A percentile compares a stretch with the other conserved stretches of the same genome.
Evolutionary conservation across 2,329 filamentous ascomycete species (phyloP).

Genomic region (Diplodia scrobiculata): DNA sequence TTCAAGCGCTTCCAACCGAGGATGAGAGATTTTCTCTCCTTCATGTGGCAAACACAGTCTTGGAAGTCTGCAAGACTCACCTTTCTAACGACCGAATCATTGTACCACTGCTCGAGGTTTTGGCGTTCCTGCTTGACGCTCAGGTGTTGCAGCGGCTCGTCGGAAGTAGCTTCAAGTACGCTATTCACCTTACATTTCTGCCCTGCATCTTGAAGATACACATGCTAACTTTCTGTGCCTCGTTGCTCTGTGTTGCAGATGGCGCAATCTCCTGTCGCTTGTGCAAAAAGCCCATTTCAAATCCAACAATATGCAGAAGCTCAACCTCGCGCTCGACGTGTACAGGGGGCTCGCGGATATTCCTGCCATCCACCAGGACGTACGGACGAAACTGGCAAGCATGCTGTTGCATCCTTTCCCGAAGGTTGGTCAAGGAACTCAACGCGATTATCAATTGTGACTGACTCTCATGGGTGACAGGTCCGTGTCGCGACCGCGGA

Average conservation of each 20-base stretch:
- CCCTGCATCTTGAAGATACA: neutral
- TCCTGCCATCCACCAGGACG: conserved; percentile 56
- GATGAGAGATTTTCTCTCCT: conserved; percentile 34
- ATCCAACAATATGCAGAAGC: conserved; percentile 76
- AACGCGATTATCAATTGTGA: neutral
- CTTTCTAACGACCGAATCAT: conserved; percentile 66
- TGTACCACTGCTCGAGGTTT: conserved; percentile 73
- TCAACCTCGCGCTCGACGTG: conserved; percentile 76
- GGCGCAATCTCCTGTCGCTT: conserved; percentile 65
- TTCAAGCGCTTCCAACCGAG: conserved; percentile 38
- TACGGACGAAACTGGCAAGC: conserved; percentile 68
- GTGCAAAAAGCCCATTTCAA: conserved; percentile 82
- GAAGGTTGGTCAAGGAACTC: neutral
- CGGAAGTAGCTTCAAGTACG: conserved; percentile 58
- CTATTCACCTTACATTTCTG: neutral
- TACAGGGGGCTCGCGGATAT: conserved; percentile 67
- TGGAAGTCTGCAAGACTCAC: conserved; percentile 38
- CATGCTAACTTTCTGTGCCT: neutral
- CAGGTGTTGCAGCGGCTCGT: conserved; percentile 47
- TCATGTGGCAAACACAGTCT: conserved; percentile 36
- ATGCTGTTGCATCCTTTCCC: conserved; percentile 83
- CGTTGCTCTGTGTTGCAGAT: conserved; percentile 39
- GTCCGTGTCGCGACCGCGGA: conserved; percentile 47
- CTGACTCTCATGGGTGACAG: conserved; percentile 29
- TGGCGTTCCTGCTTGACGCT: conserved; percentile 67